phyloP scores from a whole-genome alignment of 164 flowering plant species.

The Kalanchoe fedtschenkoi region DNA sequence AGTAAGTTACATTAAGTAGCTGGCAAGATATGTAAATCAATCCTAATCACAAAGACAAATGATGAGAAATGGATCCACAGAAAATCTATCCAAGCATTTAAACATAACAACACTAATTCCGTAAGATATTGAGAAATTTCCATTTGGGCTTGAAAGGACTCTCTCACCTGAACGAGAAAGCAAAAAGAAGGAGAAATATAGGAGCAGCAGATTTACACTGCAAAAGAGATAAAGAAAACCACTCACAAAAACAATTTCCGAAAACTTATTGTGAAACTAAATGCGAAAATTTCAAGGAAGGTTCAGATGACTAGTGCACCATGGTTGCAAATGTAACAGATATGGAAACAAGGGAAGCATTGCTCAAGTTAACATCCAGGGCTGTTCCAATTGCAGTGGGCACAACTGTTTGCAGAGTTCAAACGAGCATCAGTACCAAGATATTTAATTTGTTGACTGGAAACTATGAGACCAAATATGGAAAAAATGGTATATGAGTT shows the following conservation, averaged over 20 bases:
- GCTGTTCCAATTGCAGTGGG: conserved; percentile 97
- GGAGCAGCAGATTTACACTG: conserved; percentile 99
- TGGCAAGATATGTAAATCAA: too few relatives aligned
- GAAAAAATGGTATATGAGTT: too few relatives aligned
- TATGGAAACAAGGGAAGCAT: conserved; percentile 91
- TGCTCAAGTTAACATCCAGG: conserved; percentile 88
- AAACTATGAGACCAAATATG: too few relatives aligned
- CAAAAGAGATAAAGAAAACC: conserved; percentile 13
- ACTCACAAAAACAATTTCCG: background rate
- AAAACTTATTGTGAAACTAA: background rate
- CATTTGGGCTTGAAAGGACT: background rate
- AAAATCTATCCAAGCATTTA: too few relatives aligned
- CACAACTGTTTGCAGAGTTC: too few relatives aligned
- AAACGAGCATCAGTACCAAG: too few relatives aligned
- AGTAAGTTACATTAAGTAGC: too few relatives aligned
- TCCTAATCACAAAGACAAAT: too few relatives aligned
- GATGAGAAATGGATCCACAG: too few relatives aligned
- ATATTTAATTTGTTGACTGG: too few relatives aligned
- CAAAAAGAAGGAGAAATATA: conserved; percentile 90
- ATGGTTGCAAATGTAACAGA: conserved; percentile 98
- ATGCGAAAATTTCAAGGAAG: background rate
- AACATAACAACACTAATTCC: too few relatives aligned
- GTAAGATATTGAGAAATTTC: too few relatives aligned
- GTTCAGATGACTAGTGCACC: conserved; percentile 43
- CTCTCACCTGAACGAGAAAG: conserved; percentile 88